Base-by-base conservation (phyloP, 176 grass and related monocot species). In the Carex myosuroides region DNA sequence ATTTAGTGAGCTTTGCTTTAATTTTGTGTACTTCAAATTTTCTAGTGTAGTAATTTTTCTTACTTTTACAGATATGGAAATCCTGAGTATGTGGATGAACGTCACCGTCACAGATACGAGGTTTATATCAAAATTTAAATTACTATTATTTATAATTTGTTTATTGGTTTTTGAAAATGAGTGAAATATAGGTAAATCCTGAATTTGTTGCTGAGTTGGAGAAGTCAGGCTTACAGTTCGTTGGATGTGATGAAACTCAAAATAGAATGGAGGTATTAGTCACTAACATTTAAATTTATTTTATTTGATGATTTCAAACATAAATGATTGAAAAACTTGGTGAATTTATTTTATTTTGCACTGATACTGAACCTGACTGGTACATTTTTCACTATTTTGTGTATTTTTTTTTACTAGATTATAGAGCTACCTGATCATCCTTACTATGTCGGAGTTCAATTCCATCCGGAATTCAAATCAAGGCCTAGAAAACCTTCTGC, bases 41-140 rank as follows among this genome's bases (percentile, higher is more conserved):
- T 74, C 68, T 89, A 77, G 87, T 59, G 29, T 87, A 13, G 53
- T 16, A 70, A 80, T 79, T 80, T 86, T 16, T 76, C 5, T 70
- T 79, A 85, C 54, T 97, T 32, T 80, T 32, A 48, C 85, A 99
- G 96, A 61, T 95, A 99, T 44, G 88, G 87, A 85, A 85, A 80
- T 87, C 63, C 68, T 87, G 20, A 85, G 60, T 89, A 93, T 90
- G 88, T 95, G 77, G 96, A 95, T 90, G 96, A 99, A 41, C 96
- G 96, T 6, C 96, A 99, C 86, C 93, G 93, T 59, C 96, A 99
- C 81, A 95, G 93, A 93, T 99, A 99, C 0, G 93, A 99, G 96
- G 96, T 95, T 87, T 87, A 55, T 6, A 26, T 48, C 33, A n/a
- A 69, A 65, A 80, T 84, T 3, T 30, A 30, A 39, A 69, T 79